Evolutionary conservation across 2,329 filamentous ascomycete species (phyloP), one percentile per base, ranked within the genome.

Genomic region (Trichoderma asperellum): DNA sequence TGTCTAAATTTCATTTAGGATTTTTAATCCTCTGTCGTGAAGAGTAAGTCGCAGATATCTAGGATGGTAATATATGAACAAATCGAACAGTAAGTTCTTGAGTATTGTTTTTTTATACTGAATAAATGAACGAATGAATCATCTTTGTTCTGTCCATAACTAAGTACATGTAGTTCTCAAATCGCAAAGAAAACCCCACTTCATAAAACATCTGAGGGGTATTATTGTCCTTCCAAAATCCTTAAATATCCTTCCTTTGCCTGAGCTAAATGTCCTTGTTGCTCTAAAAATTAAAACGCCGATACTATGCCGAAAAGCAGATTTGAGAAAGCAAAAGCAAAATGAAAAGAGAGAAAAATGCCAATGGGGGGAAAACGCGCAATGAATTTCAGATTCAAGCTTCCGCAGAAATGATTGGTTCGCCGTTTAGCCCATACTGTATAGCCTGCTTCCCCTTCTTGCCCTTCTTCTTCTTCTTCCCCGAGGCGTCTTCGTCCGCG

Each of bases 351-450:
- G 29, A 24, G 24, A 4, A 5, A 14, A 59, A 10, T 49, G 24
- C 24, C 24, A 24, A 24, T 24, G 24, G 24, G 24, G n/a, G 24
- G 16, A 37, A 16, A 59, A 67, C 5, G 40, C 40, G 16, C 18
- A 43, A 32, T 34, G 12, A 21, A 24, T 24, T 24, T 16, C 32
- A 11, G 7, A 56, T 68, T 68, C 58, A 70, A 43, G 67, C 75
- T 24, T 70, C 73, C 37, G 75, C 74, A 24, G 74, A 70, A 18
- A 69, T 27, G 59, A 81, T 78, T 6, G 79, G 79, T 69, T 81
- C 77, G 5, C 79, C 79, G 52, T 80, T 81, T 12, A 81, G 70
- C 2, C 79, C 79, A 61, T 80, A 81, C 27, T 76, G 71, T 11
- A 81, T 71, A 8, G 73, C 70, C 70, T 80, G 77, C 60, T 76